Percentiles rank a stretch among this genome's conserved stretches.
These are phyloP conservation scores for Saxophila tyrrhenica DNA, from an alignment of 495 filamentous ascomycete genomes.

Conservation along the genomic window DNA sequence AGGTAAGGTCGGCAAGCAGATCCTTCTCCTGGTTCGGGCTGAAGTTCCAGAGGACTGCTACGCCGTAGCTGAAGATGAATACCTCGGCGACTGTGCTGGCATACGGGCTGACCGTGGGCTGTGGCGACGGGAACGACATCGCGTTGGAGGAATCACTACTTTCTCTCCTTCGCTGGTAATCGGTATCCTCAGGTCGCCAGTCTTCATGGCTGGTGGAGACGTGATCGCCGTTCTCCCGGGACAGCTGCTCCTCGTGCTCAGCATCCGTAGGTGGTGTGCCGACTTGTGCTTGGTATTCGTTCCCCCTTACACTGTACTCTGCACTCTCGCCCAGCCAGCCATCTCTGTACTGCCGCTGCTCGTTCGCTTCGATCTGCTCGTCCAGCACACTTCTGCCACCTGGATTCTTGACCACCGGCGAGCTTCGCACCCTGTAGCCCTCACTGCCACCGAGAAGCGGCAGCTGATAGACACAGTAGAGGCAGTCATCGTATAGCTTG, in stretches of 20 bases:
- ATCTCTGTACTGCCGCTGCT: constrained; percentile 78
- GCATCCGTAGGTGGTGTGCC: not conserved
- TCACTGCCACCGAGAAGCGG: constrained; percentile 75
- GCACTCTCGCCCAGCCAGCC: constrained; percentile 58
- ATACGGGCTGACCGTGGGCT: constrained; percentile 31
- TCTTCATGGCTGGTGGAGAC: not conserved
- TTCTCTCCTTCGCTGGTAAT: constrained; percentile 4
- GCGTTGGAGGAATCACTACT: constrained; percentile 4
- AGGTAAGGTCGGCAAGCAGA: constrained; percentile 88
- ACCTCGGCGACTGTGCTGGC: constrained; percentile 76
- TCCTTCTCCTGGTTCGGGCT: constrained; percentile 93
- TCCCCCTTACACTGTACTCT: constrained; percentile 13
- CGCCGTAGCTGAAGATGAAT: constrained; percentile 96
- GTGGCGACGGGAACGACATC: constrained; percentile 7
- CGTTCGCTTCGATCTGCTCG: constrained; percentile 92
- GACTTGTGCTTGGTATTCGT: not conserved
- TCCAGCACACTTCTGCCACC: constrained; percentile 88
- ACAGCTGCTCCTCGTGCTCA: not conserved
- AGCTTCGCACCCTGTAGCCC: constrained; percentile 77
- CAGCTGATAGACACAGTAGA: constrained; percentile 91
- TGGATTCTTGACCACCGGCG: constrained; percentile 80
- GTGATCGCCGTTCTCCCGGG: not conserved
- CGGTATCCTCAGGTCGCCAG: not conserved
- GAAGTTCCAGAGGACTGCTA: constrained; percentile 98
- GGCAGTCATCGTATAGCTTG: constrained; percentile 97